Percentiles rank a stretch among this genome's conserved stretches.
These are phyloP conservation scores for Scutellaria minor DNA, from an alignment of 257 asterid genomes.

Conservation along the genomic window DNA sequence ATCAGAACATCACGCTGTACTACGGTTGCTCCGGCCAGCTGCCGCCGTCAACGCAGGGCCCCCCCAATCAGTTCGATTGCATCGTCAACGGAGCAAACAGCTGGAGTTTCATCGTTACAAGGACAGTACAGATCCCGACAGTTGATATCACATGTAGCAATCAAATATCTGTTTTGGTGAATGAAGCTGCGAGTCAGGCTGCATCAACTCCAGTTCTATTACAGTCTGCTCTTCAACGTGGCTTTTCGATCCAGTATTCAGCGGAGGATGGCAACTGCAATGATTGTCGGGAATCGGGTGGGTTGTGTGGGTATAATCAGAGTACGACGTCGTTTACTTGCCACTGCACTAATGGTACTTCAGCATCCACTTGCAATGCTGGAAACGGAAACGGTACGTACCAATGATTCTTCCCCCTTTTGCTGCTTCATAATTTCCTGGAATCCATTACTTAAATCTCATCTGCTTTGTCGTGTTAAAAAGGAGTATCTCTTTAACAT, in stretches of 20 bases:
- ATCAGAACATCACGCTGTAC: constrained; percentile 46
- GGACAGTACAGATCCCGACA: too few relatives aligned
- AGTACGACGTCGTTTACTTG: constrained; percentile 40
- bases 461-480: too few relatives aligned
- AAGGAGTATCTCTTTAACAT: too few relatives aligned
- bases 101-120: neutral
- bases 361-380: constrained; percentile 26
- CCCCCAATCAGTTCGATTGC: neutral
- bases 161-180: constrained; percentile 41
- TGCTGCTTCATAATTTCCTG: too few relatives aligned
- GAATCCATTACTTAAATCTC: too few relatives aligned
- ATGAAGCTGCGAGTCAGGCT: neutral
- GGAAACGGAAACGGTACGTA: constrained; percentile 23
- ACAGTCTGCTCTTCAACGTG: constrained; percentile 35
- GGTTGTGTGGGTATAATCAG: constrained; percentile 54
- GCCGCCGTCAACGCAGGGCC: fast-evolving
- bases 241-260: constrained; percentile 51
- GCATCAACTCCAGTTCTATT: neutral
- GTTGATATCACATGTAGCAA: constrained; percentile 23
- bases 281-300: constrained; percentile 41
- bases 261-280: constrained; percentile 36
- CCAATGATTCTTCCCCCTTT: too few relatives aligned
- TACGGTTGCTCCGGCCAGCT: constrained; percentile 40
- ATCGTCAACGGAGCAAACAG: neutral
- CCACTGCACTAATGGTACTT: constrained; percentile 25